Evolutionary conservation across 768 basidiomycete genomes (phyloP).

Genomic region (Artomyces pyxidatus): DNA sequence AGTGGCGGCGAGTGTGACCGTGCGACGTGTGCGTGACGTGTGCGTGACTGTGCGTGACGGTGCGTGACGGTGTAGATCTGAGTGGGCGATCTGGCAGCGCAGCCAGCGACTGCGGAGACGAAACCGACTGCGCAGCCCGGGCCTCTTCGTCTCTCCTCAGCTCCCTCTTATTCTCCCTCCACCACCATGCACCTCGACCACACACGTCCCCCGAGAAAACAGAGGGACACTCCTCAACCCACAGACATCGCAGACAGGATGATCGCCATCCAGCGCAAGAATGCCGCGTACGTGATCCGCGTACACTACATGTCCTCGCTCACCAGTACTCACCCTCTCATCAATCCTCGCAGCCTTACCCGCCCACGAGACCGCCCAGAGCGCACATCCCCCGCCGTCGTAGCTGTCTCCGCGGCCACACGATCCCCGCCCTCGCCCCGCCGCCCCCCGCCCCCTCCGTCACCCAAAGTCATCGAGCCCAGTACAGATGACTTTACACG

Average conservation of each 20-base stretch:
- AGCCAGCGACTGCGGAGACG: slow-evolving; percentile 15
- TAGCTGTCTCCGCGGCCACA: slow-evolving; percentile 25
- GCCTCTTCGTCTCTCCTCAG: slow-evolving; percentile 2
- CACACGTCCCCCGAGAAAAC: slow-evolving; percentile 20
- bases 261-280: slow-evolving; percentile 57
- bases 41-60: no score
- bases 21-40: neutral
- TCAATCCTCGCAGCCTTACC: neutral
- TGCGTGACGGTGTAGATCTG: slow-evolving; percentile 7
- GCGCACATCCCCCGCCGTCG: slow-evolving; percentile 19
- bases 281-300: slow-evolving; percentile 42
- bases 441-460: slow-evolving; percentile 34
- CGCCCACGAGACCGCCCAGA: slow-evolving; percentile 13
- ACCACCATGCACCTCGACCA: slow-evolving; percentile 18
- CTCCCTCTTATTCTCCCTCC: neutral
- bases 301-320: neutral
- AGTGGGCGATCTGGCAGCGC: slow-evolving; percentile 4
- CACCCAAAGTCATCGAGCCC: slow-evolving; percentile 28
- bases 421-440: slow-evolving; percentile 20
- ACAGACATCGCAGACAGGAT: slow-evolving; percentile 56
- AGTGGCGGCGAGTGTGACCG: neutral
- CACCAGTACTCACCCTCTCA: neutral
- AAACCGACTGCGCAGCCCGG: slow-evolving; percentile 5
- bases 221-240: slow-evolving; percentile 28
- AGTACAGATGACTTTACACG: slow-evolving; percentile 61